Evolutionary conservation across 208 protist genomes (phyloP).

Genomic region (Tritrichomonas musculus): DNA sequence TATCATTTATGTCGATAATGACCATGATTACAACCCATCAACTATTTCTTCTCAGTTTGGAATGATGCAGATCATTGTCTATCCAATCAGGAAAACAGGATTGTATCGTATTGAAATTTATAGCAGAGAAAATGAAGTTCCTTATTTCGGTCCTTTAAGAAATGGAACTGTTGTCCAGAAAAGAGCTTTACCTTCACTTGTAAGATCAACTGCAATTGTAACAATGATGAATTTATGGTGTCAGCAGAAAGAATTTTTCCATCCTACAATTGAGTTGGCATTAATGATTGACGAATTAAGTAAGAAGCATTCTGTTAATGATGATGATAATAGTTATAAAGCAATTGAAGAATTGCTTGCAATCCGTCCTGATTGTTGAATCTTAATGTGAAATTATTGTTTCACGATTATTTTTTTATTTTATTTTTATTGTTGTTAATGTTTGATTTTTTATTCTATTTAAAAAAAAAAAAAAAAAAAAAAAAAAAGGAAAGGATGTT

Average conservation of each 20-base stretch:
- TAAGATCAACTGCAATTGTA: not conserved
- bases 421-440: no score
- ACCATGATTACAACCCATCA: not conserved
- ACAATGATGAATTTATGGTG: not conserved
- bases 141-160: not conserved
- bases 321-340: no score
- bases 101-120: not conserved
- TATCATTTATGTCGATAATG: not conserved
- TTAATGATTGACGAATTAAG: no score
- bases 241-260: not conserved
- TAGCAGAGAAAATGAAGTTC: conserved; percentile 21
- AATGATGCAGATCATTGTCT: not conserved
- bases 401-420: no score
- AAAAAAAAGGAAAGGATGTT: no score
- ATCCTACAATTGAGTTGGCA: not conserved
- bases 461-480: no score
- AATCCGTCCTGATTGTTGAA: no score
- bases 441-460: no score
- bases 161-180: not conserved
- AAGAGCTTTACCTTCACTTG: not conserved
- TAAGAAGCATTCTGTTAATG: no score
- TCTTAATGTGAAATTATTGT: no score
- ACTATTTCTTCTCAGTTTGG: conserved; percentile 20
- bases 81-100: conserved; percentile 44
- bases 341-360: no score